phyloP scores from a whole-genome alignment of 2,329 filamentous ascomycete species.

The Aspergillus candidus region DNA sequence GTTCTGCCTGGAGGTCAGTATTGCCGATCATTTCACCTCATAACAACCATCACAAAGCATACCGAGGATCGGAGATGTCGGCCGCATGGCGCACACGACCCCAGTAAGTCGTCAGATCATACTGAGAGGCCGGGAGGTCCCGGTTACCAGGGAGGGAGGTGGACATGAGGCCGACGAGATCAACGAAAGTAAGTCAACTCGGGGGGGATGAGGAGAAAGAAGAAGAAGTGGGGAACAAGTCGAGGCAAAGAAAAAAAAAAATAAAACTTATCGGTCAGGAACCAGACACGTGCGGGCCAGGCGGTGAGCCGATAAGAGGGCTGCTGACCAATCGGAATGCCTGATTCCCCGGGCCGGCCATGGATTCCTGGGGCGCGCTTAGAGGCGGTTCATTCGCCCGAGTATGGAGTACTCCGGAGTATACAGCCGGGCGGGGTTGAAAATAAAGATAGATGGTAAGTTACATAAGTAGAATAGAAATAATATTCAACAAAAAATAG shows the following conservation, averaged over 20 bases:
- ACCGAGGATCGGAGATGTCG: slow-evolving; percentile 92
- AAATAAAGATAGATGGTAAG: no score
- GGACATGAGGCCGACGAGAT: slow-evolving; percentile 44
- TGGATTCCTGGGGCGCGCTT: no score
- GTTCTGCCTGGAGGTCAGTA: slow-evolving; percentile 54
- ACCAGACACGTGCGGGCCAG: slow-evolving; percentile 19
- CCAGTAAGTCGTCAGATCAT: slow-evolving; percentile 91
- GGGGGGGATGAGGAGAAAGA: slow-evolving; percentile 5
- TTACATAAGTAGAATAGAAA: no score
- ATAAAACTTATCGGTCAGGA: slow-evolving; percentile 14
- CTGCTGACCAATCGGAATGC: slow-evolving; percentile 14
- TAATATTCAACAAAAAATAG: no score
- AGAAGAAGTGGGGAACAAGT: slow-evolving; percentile 4
- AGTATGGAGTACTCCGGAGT: no score
- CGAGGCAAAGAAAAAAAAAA: slow-evolving; percentile 3
- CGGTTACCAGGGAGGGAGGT: slow-evolving; percentile 60
- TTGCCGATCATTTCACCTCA: no score
- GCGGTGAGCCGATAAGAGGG: slow-evolving; percentile 33
- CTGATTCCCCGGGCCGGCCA: slow-evolving; percentile 2
- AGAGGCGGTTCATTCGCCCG: no score
- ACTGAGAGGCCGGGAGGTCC: slow-evolving; percentile 84
- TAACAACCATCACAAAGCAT: slow-evolving; percentile 38
- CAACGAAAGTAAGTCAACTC: slow-evolving; percentile 4
- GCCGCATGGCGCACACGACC: slow-evolving; percentile 86
- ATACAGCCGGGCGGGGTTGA: no score